These are phyloP conservation scores for Prunus kanzakura DNA, from an alignment of 306 rosid genomes.

Conservation along the genomic window DNA sequence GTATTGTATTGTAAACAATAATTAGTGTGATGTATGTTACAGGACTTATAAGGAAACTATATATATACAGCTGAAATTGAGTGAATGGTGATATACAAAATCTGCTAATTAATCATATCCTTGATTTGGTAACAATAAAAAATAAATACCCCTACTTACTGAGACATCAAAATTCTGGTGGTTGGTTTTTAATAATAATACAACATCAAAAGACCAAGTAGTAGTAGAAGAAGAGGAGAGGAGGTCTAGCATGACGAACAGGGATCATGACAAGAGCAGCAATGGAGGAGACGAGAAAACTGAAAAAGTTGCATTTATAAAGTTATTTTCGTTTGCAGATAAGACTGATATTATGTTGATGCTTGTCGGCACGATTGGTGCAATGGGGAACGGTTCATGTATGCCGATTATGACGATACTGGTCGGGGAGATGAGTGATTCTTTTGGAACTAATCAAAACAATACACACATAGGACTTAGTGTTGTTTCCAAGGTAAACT, in stretches of 20 bases:
- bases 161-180: too few species aligned
- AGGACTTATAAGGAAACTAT: too few species aligned
- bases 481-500: slow-evolving; percentile 58
- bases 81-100: too few species aligned
- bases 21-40: too few species aligned
- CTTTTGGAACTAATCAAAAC: slow-evolving; percentile 61
- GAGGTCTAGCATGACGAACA: slow-evolving; percentile 11
- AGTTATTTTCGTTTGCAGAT: slow-evolving; percentile 76
- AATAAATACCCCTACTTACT: too few species aligned
- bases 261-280: slow-evolving; percentile 26
- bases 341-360: slow-evolving; percentile 56
- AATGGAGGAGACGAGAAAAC: slow-evolving; percentile 26
- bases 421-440: slow-evolving; percentile 55
- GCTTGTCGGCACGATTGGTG: slow-evolving; percentile 62
- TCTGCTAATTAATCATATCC: too few species aligned
- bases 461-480: slow-evolving; percentile 24
- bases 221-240: slow-evolving; percentile 4
- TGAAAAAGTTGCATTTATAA: slow-evolving; percentile 55
- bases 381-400: slow-evolving; percentile 61
- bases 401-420: slow-evolving; percentile 71
- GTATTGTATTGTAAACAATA: too few species aligned
- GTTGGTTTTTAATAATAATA: neutral
- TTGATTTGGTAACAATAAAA: too few species aligned
- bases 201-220: slow-evolving; percentile 29
- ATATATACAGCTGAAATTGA: too few species aligned